These are phyloP conservation scores for Aristolochia fimbriata DNA, from an alignment of 164 flowering plant species.

Conservation along the genomic window DNA sequence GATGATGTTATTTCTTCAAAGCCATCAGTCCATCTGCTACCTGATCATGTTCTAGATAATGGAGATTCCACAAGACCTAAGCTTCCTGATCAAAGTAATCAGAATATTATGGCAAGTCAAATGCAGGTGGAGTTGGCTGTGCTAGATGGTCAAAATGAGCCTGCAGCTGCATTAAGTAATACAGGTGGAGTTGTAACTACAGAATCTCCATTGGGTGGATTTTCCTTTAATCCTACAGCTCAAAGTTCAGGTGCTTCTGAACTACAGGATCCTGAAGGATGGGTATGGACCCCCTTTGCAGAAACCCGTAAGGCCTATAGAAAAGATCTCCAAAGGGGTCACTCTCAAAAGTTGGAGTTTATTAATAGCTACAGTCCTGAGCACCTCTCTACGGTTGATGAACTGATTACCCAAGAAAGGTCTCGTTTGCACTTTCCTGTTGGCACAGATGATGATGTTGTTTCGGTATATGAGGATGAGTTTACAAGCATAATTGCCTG, in stretches of 20 bases:
- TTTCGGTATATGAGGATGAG: constrained; percentile 74
- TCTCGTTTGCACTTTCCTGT: constrained; percentile 58
- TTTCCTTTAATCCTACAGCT: background rate
- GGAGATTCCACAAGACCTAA: too few species aligned
- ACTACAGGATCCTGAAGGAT: constrained; percentile 26
- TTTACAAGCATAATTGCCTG: constrained; percentile 80
- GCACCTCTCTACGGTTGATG: constrained; percentile 25
- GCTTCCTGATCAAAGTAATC: too few species aligned
- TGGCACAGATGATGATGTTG: constrained; percentile 36
- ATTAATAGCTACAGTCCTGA: constrained; percentile 22
- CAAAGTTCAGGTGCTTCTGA: constrained; percentile 9
- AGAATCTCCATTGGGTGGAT: background rate
- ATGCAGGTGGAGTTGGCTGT: too few species aligned
- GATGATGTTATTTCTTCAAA: constrained; percentile 8
- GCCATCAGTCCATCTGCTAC: background rate
- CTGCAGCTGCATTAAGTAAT: too few species aligned
- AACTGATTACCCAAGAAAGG: constrained; percentile 50
- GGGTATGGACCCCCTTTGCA: constrained; percentile 65
- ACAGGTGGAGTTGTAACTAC: too few species aligned
- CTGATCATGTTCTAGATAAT: too few species aligned
- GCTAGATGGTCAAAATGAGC: too few species aligned
- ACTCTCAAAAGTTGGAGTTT: constrained; percentile 39
- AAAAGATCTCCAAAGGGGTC: constrained; percentile 38
- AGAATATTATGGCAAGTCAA: too few species aligned
- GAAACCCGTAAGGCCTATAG: constrained; percentile 39